Evolutionary conservation across 2,329 filamentous ascomycete species (phyloP).

Genomic region (Fusarium ramigenum): DNA sequence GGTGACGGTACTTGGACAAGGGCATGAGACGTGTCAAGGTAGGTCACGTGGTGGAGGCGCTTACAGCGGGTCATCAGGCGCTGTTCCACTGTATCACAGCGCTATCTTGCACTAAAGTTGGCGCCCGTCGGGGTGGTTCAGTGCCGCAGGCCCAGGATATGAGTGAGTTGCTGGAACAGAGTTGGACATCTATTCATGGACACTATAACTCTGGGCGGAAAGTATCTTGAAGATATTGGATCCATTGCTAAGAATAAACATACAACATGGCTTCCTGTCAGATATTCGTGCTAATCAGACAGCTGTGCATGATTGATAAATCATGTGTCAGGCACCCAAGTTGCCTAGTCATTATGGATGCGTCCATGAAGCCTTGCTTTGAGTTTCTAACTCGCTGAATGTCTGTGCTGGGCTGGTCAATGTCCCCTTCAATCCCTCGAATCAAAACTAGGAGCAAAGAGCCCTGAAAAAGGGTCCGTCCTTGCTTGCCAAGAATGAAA

Average conservation of each 20-base stretch:
- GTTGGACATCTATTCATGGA: not conserved
- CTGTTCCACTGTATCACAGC: conserved; percentile 37
- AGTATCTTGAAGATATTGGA: not conserved
- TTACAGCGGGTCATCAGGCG: conserved; percentile 34
- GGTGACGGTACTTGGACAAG: conserved; percentile 37
- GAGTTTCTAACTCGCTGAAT: conserved; percentile 8
- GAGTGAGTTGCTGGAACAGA: not conserved
- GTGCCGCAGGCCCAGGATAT: not conserved
- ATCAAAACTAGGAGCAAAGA: conserved; percentile 10
- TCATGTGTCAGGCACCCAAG: conserved; percentile 18
- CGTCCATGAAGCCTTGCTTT: conserved; percentile 22
- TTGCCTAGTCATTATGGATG: conserved; percentile 16
- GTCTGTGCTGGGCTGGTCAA: conserved; percentile 26
- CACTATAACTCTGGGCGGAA: not conserved
- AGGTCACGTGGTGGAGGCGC: conserved; percentile 38
- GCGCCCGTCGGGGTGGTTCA: conserved; percentile 31
- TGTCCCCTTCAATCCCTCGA: conserved; percentile 25
- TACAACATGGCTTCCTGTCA: not conserved
- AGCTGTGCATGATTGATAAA: conserved; percentile 8
- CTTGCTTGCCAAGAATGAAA: not conserved
- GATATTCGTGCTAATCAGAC: not conserved
- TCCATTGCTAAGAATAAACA: not conserved
- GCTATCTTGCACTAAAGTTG: conserved; percentile 41
- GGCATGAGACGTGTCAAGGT: conserved; percentile 38
- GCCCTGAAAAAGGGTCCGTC: conserved; percentile 25